A percentile compares a stretch with the other conserved stretches of the same genome.
Evolutionary conservation across 2,329 filamentous ascomycete species (phyloP).

Genomic region (Bipolaris bicolor): DNA sequence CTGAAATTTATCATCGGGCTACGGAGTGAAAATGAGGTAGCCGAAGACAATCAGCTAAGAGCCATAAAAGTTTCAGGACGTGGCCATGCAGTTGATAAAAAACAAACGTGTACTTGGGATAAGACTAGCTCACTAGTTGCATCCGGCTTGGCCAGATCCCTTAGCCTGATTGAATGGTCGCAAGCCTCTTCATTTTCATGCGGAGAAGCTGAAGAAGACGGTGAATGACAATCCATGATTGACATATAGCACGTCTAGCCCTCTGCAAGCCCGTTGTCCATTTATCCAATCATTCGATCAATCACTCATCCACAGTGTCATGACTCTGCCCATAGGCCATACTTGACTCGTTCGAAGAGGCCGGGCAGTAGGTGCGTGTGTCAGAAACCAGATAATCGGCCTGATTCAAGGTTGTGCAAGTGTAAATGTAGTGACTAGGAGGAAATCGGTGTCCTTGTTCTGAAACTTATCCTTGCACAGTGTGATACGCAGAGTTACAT

Average conservation of each 20-base stretch:
- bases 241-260: neutral
- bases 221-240: neutral
- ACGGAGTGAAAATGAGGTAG: neutral
- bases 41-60: neutral
- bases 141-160: neutral
- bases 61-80: neutral
- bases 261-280: neutral
- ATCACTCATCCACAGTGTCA: neutral
- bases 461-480: too few relatives aligned
- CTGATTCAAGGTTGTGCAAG: neutral
- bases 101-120: too few relatives aligned
- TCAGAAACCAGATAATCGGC: neutral
- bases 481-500: too few relatives aligned
- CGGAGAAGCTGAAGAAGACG: neutral
- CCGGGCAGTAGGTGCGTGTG: neutral
- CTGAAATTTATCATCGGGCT: neutral
- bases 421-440: too few relatives aligned
- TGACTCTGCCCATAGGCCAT: too few relatives aligned
- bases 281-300: neutral
- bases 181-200: neutral
- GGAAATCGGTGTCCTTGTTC: too few relatives aligned
- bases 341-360: neutral
- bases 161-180: neutral
- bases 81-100: neutral
- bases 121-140: neutral